Base-by-base conservation (phyloP, 2,329 filamentous ascomycete species). In the Bipolaris bicolor region DNA sequence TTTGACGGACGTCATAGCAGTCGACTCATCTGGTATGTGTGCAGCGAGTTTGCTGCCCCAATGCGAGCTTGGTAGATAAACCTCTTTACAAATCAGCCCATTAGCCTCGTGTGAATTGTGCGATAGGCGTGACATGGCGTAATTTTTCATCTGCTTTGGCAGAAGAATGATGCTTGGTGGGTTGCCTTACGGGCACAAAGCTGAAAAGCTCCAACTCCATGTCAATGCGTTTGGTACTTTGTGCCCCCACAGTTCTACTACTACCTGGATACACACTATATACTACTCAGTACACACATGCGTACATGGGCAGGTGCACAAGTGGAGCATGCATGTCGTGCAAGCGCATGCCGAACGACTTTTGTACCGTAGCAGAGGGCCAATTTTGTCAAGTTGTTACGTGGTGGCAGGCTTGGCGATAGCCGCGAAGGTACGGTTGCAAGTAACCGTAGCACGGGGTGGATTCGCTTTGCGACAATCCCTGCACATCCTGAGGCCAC, bases 241-340 rank as follows among this genome's bases (percentile, higher is more conserved):
- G 57, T 56, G 52, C 57, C 31, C 31, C 24, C 48, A 18, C 37
- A 52, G 49, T 47, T 47, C 50, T 55, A 49, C n/a, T 55, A 49
- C n/a, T 45, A 31, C 16, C 26, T 29, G 5, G 7, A 29, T 29
- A 29, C 26, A 29, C 10, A 29, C 7, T 29, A 10, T 29, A 29
- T 29, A 29, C 26, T 29, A 29, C 26, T 29, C 26, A 9, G 26
- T 29, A 29, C 26, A 29, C 9, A 41, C 20, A 24, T n/a, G 9
- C 9, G 39, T 24, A n/a, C 13, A 15, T 26, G n/a, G 1, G 26
- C 24, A 36, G 47, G 40, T 46, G 44, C 57, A 49, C 44, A 31
- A 49, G 29, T 16, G 24, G 11, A 49, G 33, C 20, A 20, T 16
- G 41, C 16, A 40, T 51, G 52, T 45, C 24, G 57, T 56, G 49